Evolutionary conservation across 768 basidiomycete species (phyloP).

Genomic region (Mycena haematopus): DNA sequence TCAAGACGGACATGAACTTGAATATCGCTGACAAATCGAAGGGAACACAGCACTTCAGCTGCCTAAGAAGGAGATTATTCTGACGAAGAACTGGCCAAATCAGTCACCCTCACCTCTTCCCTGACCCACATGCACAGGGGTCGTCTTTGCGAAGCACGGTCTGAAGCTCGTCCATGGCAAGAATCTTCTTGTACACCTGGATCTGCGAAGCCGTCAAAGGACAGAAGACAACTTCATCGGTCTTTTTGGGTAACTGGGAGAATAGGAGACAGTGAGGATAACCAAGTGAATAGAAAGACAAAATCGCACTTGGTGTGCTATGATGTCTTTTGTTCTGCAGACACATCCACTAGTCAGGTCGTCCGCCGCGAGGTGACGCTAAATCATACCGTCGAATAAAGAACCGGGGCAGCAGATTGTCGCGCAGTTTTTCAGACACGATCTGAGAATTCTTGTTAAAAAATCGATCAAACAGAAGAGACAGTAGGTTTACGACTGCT

Average conservation of each 20-base stretch:
- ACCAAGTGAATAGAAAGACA: not conserved
- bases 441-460: constrained; percentile 41
- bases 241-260: constrained; percentile 81
- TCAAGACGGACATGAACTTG: constrained; percentile 80
- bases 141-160: constrained; percentile 77
- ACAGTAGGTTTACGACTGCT: constrained; percentile 48
- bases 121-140: constrained; percentile 73
- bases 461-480: not conserved
- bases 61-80: constrained; percentile 36
- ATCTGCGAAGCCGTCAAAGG: constrained; percentile 79
- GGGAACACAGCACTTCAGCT: constrained; percentile 49
- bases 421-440: constrained; percentile 66
- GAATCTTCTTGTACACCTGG: constrained; percentile 72
- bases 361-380: not conserved
- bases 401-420: constrained; percentile 78
- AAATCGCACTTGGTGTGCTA: constrained; percentile 66
- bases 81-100: constrained; percentile 4
- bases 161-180: constrained; percentile 69
- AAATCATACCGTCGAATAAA: constrained; percentile 75
- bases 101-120: constrained; percentile 51
- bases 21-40: constrained; percentile 71
- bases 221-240: constrained; percentile 93
- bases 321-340: constrained; percentile 76
- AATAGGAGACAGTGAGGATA: not conserved
- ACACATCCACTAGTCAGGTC: constrained; percentile 20